A percentile compares a stretch with the other conserved stretches of the same genome.
These are phyloP conservation scores for Aethionema arabicum DNA, from an alignment of 345 rosid genomes.

Conservation along the genomic window DNA sequence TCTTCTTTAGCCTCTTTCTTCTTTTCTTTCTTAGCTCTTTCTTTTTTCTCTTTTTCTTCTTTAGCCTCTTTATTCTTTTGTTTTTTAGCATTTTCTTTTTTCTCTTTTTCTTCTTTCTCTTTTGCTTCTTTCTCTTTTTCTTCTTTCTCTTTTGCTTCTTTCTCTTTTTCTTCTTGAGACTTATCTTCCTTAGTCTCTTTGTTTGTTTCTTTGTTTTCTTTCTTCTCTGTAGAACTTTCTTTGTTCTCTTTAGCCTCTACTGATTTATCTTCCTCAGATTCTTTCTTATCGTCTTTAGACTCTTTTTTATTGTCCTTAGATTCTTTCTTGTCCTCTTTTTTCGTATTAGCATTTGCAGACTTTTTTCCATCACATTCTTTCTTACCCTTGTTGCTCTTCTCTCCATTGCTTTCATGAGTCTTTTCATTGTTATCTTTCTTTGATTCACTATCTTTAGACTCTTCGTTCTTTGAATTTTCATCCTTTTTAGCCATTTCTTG, in stretches of 20 bases:
- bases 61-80: not conserved
- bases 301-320: no score
- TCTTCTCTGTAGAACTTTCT: not conserved
- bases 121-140: not conserved
- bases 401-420: no score
- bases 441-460: not conserved
- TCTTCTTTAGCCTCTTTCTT: not conserved
- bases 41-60: not conserved
- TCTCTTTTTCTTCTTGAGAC: not conserved
- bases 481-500: not conserved
- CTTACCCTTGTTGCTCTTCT: no score
- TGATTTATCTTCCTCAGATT: not conserved
- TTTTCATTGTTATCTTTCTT: not conserved
- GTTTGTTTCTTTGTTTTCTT: not conserved
- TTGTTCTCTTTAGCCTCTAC: not conserved
- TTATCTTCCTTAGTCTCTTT: not conserved
- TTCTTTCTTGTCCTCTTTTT: no score
- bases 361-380: no score
- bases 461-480: not conserved
- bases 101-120: not conserved
- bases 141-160: not conserved
- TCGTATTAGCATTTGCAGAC: no score
- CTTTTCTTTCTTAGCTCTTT: slow-evolving; percentile 8
- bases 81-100: not conserved
- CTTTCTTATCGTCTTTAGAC: not conserved